Evolutionary conservation across 1,284 basidiomycete species (phyloP), one percentile per base, ranked within the genome.

Genomic region (Austropuccinia psidii): DNA sequence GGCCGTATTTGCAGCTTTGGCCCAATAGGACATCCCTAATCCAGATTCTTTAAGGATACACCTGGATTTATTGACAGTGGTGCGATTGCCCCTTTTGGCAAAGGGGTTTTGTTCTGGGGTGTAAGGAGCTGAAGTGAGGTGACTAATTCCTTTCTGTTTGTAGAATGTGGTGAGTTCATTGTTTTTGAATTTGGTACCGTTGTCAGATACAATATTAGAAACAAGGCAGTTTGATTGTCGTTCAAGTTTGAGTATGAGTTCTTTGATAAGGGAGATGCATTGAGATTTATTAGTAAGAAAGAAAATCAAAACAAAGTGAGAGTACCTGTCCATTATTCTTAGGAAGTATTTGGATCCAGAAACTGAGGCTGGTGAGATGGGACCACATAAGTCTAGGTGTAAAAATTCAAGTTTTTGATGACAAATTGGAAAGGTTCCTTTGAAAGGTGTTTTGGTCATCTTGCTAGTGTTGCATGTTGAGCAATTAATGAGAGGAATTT

Each of bases 91-190:
- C 55, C 81, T 60, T 76, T 80, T 77, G 0, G 80, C 76, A 43
- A 78, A 75, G 76, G 81, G 70, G 76, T 81, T 83, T 73, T 77
- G n/a, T 57, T 78, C n/a, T n/a, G n/a, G n/a, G n/a, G n/a, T n/a
- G n/a, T n/a, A n/a, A n/a, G n/a, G n/a, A n/a, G n/a, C n/a, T n/a
- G n/a, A n/a, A n/a, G n/a, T n/a, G n/a, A n/a, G n/a, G n/a, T n/a
- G n/a, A n/a, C n/a, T n/a, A n/a, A n/a, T n/a, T n/a, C 57, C 55
- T 37, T 58, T 58, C 4, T 8, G 41, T 5, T 11, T 15, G n/a
- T 58, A 58, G n/a, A 8, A 58, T n/a, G 7, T n/a, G 11, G 55
- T 31, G 4, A 62, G 58, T 5, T 43, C 35, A 11, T 62, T n/a
- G 39, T 62, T 62, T 24, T 62, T 62, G 19, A 62, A 45, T 27